Conservation (phyloP, 495 filamentous ascomycete species). For the Trichoderma parareesei region DNA sequence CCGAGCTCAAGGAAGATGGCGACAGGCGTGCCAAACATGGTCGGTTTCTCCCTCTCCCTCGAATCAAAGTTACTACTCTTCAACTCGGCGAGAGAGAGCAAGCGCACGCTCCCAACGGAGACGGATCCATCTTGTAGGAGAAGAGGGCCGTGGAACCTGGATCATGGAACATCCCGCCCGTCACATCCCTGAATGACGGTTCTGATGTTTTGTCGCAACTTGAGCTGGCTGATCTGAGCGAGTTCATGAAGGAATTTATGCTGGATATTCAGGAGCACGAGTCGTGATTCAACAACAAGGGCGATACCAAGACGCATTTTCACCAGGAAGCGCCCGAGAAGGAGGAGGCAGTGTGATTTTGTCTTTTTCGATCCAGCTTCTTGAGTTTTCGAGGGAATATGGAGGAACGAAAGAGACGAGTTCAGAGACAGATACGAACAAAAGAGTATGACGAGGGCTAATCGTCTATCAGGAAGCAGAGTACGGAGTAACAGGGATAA, state of each 20-base stretch:
- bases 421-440: no score
- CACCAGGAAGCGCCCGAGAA: not conserved
- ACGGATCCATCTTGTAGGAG: conserved; percentile 12
- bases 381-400: not conserved
- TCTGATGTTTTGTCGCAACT: not conserved
- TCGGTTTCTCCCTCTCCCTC: conserved; percentile 11
- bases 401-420: not conserved
- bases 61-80: conserved; percentile 2
- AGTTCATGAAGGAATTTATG: not conserved
- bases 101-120: not conserved
- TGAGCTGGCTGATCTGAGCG: not conserved
- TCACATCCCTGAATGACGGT: not conserved
- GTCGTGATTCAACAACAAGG: not conserved
- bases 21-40: not conserved
- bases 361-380: not conserved
- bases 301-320: not conserved
- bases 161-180: not conserved
- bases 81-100: conserved; percentile 1
- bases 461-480: not conserved
- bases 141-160: conserved; percentile 11
- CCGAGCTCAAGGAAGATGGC: conserved; percentile 11
- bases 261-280: not conserved
- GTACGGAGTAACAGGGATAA: not conserved
- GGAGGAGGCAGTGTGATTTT: not conserved
- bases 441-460: not conserved